Conservation (phyloP, 2,329 filamentous ascomycete genomes). For the Phyllosticta paracitricarpa region DNA sequence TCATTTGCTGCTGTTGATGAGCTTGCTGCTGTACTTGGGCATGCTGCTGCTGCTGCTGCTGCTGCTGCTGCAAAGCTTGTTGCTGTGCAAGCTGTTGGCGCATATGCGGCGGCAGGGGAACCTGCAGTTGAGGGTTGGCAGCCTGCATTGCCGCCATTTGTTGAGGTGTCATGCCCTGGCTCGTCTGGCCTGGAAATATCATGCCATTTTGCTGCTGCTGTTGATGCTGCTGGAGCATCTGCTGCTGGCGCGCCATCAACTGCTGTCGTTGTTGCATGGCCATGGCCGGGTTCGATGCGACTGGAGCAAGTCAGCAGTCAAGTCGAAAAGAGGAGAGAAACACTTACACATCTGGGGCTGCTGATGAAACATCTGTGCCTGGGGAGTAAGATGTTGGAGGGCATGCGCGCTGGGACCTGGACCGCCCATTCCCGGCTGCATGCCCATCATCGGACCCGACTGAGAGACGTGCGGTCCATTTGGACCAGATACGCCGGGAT, state of each 20-base stretch:
- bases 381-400: conserved; percentile 60
- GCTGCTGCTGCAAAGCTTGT: conserved; percentile 32
- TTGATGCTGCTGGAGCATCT: conserved; percentile 42
- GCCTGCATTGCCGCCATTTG: conserved; percentile 44
- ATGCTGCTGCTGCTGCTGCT: conserved; percentile 30
- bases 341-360: conserved; percentile 25
- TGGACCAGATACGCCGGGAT: conserved; percentile 64
- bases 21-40: conserved; percentile 26
- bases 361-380: conserved; percentile 44
- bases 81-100: conserved; percentile 16
- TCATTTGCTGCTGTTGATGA: conserved; percentile 21
- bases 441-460: conserved; percentile 62
- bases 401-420: conserved; percentile 55
- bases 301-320: neutral
- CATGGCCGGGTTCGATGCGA: conserved; percentile 25
- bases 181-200: conserved; percentile 45
- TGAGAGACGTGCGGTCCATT: conserved; percentile 62
- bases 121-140: conserved; percentile 22
- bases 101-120: conserved; percentile 35
- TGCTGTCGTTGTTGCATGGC: conserved; percentile 36
- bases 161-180: conserved; percentile 39
- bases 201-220: conserved; percentile 49
- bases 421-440: conserved; percentile 57
- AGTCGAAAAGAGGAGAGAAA: neutral
- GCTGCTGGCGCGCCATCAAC: conserved; percentile 36